These are phyloP conservation scores for Astrothelium subdiscretum DNA, from an alignment of 495 filamentous ascomycete genomes.

Conservation along the genomic window DNA sequence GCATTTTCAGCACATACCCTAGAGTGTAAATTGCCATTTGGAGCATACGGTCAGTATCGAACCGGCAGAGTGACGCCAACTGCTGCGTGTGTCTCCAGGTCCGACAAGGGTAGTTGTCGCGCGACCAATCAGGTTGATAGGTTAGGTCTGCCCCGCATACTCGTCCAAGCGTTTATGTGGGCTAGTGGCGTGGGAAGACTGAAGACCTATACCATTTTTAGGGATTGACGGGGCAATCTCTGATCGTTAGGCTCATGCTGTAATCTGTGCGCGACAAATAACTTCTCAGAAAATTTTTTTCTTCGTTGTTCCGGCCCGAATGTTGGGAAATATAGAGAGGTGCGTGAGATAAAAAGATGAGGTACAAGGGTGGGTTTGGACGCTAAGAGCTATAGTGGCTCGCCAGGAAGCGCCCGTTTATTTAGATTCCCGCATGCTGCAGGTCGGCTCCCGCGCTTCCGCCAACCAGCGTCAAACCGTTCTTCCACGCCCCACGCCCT, in stretches of 20 bases:
- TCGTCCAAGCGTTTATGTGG: background rate
- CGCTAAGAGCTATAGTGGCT: background rate
- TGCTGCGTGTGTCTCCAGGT: background rate
- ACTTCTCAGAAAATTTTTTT: too few species aligned
- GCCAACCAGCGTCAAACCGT: constrained; percentile 1
- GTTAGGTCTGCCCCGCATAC: background rate
- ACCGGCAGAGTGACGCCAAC: background rate
- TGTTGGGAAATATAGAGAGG: background rate
- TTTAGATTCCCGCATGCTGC: background rate
- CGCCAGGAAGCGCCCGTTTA: constrained; percentile 1
- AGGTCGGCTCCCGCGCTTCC: background rate
- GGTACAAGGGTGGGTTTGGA: background rate
- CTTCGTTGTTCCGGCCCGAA: too few species aligned
- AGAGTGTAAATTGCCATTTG: background rate
- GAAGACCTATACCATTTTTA: too few species aligned
- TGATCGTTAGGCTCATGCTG: too few species aligned
- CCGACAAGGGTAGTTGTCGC: background rate
- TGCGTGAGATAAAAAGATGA: background rate
- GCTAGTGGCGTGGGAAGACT: background rate
- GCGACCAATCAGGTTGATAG: background rate
- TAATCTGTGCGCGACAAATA: too few species aligned
- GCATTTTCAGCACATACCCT: background rate
- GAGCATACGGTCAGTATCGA: background rate
- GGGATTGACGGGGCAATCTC: too few species aligned
- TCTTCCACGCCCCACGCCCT: background rate